Evolutionary conservation across 2,329 filamentous ascomycete genomes (phyloP).

Genomic region (Pseudophaeomoniella oleicola): DNA sequence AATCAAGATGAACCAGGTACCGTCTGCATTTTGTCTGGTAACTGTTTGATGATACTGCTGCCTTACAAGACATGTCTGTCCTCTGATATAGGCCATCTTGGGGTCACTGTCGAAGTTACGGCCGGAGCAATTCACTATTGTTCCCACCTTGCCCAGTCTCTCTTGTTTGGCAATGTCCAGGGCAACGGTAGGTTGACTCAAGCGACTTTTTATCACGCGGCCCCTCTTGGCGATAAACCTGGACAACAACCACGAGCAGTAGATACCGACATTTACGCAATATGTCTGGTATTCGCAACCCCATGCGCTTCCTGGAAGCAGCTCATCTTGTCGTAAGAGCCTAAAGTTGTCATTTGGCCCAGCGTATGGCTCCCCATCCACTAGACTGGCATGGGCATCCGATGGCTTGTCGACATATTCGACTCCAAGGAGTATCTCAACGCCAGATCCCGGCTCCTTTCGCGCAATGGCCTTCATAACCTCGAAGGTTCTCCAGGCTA

Average conservation of each 20-base stretch:
- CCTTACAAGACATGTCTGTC: constrained; percentile 32
- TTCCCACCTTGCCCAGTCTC: constrained; percentile 11
- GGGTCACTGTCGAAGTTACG: constrained; percentile 25
- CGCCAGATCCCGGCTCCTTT: constrained; percentile 20
- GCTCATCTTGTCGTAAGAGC: constrained; percentile 14
- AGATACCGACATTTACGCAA: constrained; percentile 28
- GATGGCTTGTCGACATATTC: constrained; percentile 27
- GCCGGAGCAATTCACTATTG: constrained; percentile 31
- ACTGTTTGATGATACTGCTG: constrained; percentile 31
- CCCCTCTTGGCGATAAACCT: constrained; percentile 26
- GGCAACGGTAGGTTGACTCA: constrained; percentile 19
- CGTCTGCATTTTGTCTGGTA: constrained; percentile 48
- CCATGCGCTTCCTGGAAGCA: constrained; percentile 22
- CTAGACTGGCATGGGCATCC: constrained; percentile 17
- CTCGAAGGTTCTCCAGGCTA: constrained; percentile 23
- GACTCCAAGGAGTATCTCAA: constrained; percentile 21
- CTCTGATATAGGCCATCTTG: constrained; percentile 27
- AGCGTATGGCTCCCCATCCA: constrained; percentile 13
- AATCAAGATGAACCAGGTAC: constrained; percentile 48
- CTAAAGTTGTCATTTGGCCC: constrained; percentile 22
- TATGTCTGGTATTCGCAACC: constrained; percentile 26
- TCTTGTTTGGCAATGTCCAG: constrained; percentile 17
- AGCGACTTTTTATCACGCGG: constrained; percentile 8
- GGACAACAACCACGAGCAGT: constrained; percentile 25
- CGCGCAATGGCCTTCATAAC: constrained; percentile 21